Evolutionary conservation across 352 stramenopile genomes (phyloP).

Genomic region (Globisporangium echinulatum): DNA sequence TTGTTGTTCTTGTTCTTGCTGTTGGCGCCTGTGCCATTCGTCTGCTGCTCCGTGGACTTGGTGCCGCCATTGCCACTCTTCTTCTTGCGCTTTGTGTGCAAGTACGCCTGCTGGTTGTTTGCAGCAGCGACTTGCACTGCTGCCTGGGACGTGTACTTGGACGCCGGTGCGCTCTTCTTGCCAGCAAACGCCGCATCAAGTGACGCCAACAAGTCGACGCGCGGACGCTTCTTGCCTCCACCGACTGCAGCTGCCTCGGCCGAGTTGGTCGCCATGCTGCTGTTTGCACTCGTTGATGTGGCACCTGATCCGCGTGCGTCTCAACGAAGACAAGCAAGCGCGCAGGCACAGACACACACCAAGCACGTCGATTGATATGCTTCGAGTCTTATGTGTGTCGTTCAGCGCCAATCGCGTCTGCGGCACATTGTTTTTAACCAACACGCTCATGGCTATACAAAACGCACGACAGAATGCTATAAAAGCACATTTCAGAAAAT

Average conservation of each 20-base stretch:
- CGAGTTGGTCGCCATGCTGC: no score
- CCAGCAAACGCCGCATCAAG: conserved; percentile 64
- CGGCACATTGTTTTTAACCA: no score
- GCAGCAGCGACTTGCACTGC: conserved; percentile 27
- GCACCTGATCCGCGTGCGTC: no score
- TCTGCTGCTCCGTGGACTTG: neutral
- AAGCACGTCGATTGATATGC: no score
- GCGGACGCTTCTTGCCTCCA: conserved; percentile 51
- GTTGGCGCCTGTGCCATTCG: neutral
- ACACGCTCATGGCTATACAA: no score
- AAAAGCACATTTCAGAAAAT: no score
- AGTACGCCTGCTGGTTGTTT: conserved; percentile 58
- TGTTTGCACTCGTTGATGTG: no score
- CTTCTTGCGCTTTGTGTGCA: conserved; percentile 59
- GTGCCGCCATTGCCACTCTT: conserved; percentile 9
- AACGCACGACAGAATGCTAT: no score
- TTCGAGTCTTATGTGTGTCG: no score
- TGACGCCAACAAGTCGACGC: conserved; percentile 66
- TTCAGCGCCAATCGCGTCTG: no score
- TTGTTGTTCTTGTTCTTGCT: conserved; percentile 9
- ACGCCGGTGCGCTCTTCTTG: conserved; percentile 20
- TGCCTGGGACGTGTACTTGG: conserved; percentile 69
- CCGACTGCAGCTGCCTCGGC: neutral
- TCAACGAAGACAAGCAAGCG: no score
- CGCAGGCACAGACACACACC: no score